phyloP scores from a whole-genome alignment of 306 rosid species.

The Crotalaria pallida region DNA sequence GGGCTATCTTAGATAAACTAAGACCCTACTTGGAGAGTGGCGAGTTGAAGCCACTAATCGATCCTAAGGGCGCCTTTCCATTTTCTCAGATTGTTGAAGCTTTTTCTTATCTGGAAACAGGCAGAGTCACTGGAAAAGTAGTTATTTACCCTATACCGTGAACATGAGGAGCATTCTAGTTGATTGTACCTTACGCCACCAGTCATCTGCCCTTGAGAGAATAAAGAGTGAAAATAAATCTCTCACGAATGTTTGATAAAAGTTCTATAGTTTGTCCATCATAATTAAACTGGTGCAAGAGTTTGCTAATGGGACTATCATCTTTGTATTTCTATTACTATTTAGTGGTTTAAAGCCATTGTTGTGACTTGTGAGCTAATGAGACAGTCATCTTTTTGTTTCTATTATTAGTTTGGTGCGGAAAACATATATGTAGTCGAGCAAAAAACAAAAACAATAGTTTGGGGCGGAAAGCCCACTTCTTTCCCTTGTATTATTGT shows the following conservation, averaged over 20 bases:
- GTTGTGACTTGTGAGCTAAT: background rate
- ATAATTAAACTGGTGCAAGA: background rate
- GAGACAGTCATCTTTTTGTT: too few relatives aligned
- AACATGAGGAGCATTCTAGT: background rate
- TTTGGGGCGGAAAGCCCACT: too few relatives aligned
- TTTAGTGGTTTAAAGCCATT: background rate
- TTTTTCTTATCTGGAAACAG: slow-evolving; percentile 42
- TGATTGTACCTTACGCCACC: too few relatives aligned
- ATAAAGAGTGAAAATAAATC: too few relatives aligned
- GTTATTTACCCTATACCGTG: slow-evolving; percentile 55
- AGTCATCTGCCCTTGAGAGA: too few relatives aligned
- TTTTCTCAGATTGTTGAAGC: slow-evolving; percentile 43
- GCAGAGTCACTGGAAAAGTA: slow-evolving; percentile 49
- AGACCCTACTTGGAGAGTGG: slow-evolving; percentile 53
- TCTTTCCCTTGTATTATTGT: too few relatives aligned
- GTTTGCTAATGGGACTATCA: background rate
- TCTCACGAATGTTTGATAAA: background rate
- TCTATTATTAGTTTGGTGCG: too few relatives aligned
- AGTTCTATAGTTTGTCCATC: background rate
- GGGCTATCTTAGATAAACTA: slow-evolving; percentile 43
- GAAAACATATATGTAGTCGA: too few relatives aligned
- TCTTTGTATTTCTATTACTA: background rate
- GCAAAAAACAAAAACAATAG: too few relatives aligned
- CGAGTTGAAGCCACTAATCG: slow-evolving; percentile 51
- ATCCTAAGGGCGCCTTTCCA: slow-evolving; percentile 47